phyloP scores from a whole-genome alignment of 495 filamentous ascomycete species.

The Hypomontagnella monticulosa region DNA sequence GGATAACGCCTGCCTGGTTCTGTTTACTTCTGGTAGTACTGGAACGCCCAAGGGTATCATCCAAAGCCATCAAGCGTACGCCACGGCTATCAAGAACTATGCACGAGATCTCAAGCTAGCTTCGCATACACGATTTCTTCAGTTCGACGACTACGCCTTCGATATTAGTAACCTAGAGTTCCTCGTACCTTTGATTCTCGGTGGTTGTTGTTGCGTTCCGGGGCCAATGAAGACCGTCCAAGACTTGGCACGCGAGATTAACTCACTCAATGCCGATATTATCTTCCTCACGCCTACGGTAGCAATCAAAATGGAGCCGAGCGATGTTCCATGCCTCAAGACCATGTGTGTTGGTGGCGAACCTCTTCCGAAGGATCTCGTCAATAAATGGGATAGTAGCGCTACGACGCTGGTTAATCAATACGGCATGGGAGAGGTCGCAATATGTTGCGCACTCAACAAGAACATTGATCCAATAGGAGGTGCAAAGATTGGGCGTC shows the following conservation, averaged over 20 bases:
- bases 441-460: constrained; percentile 28
- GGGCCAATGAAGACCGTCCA: constrained; percentile 46
- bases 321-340: constrained; percentile 55
- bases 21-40: constrained; percentile 58
- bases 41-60: constrained; percentile 59
- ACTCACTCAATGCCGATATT: constrained; percentile 47
- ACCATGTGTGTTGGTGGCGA: constrained; percentile 58
- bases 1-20: constrained; percentile 44
- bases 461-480: not conserved
- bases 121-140: constrained; percentile 50
- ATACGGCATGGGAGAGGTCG: constrained; percentile 26
- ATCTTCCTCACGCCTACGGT: constrained; percentile 51
- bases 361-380: constrained; percentile 21
- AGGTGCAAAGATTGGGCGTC: constrained; percentile 19
- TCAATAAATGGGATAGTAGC: constrained; percentile 16
- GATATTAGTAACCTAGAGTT: constrained; percentile 56
- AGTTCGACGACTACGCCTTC: constrained; percentile 58
- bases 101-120: constrained; percentile 49
- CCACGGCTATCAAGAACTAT: constrained; percentile 48
- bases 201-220: constrained; percentile 58
- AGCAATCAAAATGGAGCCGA: constrained; percentile 42
- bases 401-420: constrained; percentile 17
- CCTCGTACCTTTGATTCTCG: constrained; percentile 52
- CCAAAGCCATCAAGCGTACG: constrained; percentile 41
- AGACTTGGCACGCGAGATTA: constrained; percentile 49